Evolutionary conservation across 805 yeast genomes (phyloP).

Genomic region (Ogataea populi-albae): DNA sequence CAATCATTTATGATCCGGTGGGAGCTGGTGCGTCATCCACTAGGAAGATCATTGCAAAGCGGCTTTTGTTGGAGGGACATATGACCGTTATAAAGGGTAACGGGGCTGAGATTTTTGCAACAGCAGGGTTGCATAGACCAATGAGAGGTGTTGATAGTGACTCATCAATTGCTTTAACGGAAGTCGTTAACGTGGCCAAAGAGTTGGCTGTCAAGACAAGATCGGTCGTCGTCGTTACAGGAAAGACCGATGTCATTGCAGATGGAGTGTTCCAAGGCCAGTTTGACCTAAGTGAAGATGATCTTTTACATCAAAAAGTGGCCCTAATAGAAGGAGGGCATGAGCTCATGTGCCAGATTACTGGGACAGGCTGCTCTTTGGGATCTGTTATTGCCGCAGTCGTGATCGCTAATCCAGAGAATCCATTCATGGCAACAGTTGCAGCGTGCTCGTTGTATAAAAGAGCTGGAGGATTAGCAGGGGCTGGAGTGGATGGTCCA

Average conservation of each 20-base stretch:
- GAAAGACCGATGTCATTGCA: slow-evolving; percentile 50
- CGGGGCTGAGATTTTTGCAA: slow-evolving; percentile 67
- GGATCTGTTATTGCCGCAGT: slow-evolving; percentile 68
- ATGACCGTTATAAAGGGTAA: slow-evolving; percentile 79
- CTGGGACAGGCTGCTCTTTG: slow-evolving; percentile 82
- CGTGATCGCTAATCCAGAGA: slow-evolving; percentile 43
- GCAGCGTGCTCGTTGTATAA: slow-evolving; percentile 60
- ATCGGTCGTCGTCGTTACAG: slow-evolving; percentile 71
- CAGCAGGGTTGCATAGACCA: slow-evolving; percentile 45
- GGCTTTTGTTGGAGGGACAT: slow-evolving; percentile 54
- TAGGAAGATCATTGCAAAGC: slow-evolving; percentile 47
- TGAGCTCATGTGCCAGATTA: slow-evolving; percentile 59
- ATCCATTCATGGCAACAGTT: slow-evolving; percentile 45
- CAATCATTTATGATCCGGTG: slow-evolving; percentile 86
- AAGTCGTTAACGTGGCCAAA: slow-evolving; percentile 40
- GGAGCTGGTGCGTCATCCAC: slow-evolving; percentile 79
- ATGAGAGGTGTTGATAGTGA: slow-evolving; percentile 76
- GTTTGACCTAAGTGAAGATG: slow-evolving; percentile 16
- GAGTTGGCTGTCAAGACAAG: slow-evolving; percentile 49
- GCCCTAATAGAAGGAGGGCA: slow-evolving; percentile 54
- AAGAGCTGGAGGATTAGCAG: slow-evolving; percentile 58
- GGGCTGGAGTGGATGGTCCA: slow-evolving; percentile 41
- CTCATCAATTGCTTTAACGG: slow-evolving; percentile 16
- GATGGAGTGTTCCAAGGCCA: slow-evolving; percentile 38
- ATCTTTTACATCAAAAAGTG: slow-evolving; percentile 26